A percentile compares a stretch with the other conserved stretches of the same genome.
Conservation (phyloP, 1,284 basidiomycete genomes). For the Cryptococcus sp. region DNA sequence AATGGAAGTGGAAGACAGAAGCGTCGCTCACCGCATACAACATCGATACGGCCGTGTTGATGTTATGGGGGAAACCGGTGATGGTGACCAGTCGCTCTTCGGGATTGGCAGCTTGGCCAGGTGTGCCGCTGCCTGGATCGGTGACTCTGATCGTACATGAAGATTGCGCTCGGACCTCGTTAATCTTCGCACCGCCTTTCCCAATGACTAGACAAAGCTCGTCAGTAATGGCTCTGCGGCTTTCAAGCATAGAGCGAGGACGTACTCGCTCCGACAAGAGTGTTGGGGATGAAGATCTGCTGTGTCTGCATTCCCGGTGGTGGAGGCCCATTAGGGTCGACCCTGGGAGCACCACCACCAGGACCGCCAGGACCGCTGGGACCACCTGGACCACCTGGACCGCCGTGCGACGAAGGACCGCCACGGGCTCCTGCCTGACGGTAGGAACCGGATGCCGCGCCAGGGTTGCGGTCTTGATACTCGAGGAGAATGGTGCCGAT, state of each 20-base stretch:
- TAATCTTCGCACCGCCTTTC: conserved; percentile 98
- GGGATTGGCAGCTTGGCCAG: conserved; percentile 58
- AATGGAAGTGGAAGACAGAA: too few species aligned
- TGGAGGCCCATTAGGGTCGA: conserved; percentile 28
- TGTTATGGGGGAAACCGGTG: conserved; percentile 88
- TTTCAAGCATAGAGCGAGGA: conserved; percentile 5
- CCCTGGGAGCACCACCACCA: conserved; percentile 15
- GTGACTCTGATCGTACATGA: conserved; percentile 97
- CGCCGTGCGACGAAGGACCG: conserved; percentile 27
- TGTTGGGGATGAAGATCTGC: conserved; percentile 98
- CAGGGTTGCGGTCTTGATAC: conserved; percentile 73
- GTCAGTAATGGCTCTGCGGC: neutral
- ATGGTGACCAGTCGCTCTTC: conserved; percentile 91
- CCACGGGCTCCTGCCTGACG: conserved; percentile 38
- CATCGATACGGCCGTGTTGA: conserved; percentile 93
- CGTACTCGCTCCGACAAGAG: conserved; percentile 85
- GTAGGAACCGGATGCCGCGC: conserved; percentile 43
- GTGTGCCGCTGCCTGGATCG: conserved; percentile 76
- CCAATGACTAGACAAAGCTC: conserved; percentile 68
- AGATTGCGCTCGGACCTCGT: conserved; percentile 93
- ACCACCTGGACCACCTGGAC: conserved; percentile 17
- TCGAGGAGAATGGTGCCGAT: conserved; percentile 96
- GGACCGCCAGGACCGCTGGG: conserved; percentile 17
- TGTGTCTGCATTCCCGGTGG: conserved; percentile 73
- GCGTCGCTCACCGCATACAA: conserved; percentile 61